Evolutionary conservation across 2,329 filamentous ascomycete genomes (phyloP).

Genomic region (Stromatinia cepivora): DNA sequence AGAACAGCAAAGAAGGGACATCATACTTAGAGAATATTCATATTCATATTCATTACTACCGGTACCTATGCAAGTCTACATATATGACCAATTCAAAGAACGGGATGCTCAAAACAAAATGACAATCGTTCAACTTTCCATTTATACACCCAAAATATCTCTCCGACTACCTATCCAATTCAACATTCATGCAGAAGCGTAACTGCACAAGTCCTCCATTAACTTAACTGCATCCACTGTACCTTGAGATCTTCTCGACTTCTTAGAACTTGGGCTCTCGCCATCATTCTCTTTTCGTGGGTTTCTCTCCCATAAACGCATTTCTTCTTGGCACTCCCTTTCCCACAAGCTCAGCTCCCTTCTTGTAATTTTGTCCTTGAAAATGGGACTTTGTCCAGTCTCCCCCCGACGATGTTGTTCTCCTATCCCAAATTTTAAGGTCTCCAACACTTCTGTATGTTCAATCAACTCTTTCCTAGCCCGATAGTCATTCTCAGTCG

Average conservation of each 20-base stretch:
- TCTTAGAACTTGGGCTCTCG: neutral
- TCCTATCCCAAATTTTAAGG: neutral
- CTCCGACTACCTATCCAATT: neutral
- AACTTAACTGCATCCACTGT: neutral
- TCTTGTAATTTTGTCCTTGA: slow-evolving; percentile 11
- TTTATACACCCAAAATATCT: neutral
- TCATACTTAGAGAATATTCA: neutral
- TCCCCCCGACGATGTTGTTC: neutral
- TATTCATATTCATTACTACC: neutral
- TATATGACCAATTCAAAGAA: neutral
- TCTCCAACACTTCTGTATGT: neutral
- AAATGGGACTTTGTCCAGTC: neutral
- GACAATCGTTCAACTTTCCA: neutral
- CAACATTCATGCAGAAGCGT: neutral
- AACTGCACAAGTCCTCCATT: neutral
- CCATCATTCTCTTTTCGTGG: neutral
- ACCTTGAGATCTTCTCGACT: neutral
- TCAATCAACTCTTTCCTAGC: neutral
- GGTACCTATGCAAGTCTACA: neutral
- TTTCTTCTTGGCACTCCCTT: neutral
- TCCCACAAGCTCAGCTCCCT: slow-evolving; percentile 6
- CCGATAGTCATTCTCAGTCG: neutral
- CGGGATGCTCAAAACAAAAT: neutral
- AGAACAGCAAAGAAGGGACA: neutral
- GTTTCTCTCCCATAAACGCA: slow-evolving; percentile 11